These are phyloP conservation scores for Suillus hirtellus DNA, from an alignment of 768 basidiomycete genomes.

Conservation along the genomic window DNA sequence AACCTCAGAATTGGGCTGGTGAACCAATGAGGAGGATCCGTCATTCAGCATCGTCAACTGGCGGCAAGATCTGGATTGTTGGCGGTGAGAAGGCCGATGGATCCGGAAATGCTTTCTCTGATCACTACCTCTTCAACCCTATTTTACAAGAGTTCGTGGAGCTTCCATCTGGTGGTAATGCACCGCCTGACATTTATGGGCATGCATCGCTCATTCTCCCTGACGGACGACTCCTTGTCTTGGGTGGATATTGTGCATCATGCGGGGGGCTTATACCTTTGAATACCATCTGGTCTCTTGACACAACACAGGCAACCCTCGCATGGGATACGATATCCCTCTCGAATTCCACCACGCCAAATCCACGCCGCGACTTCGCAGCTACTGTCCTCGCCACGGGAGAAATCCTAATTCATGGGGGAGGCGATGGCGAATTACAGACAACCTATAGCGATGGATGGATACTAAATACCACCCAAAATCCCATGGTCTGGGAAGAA, in stretches of 20 bases:
- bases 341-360: conserved; percentile 46
- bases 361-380: conserved; percentile 64
- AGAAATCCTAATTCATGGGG: conserved; percentile 76
- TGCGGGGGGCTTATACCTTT: conserved; percentile 52
- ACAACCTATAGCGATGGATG: conserved; percentile 65
- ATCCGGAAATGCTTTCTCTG: conserved; percentile 60
- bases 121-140: conserved; percentile 65
- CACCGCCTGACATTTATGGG: conserved; percentile 70
- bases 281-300: conserved; percentile 59
- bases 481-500: conserved; percentile 60
- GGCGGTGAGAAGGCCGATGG: conserved; percentile 86
- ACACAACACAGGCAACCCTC: conserved; percentile 48
- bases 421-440: conserved; percentile 59
- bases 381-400: conserved; percentile 49
- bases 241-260: conserved; percentile 69
- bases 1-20: conserved; percentile 54
- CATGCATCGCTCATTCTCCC: conserved; percentile 70
- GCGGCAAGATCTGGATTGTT: conserved; percentile 64
- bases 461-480: conserved; percentile 59
- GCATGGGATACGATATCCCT: conserved; percentile 52
- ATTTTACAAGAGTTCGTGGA: conserved; percentile 48
- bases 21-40: conserved; percentile 79
- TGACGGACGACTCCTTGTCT: conserved; percentile 67
- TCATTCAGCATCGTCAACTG: conserved; percentile 58
- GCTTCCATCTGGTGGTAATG: conserved; percentile 49